Evolutionary conservation across 192 early-diverging fungal species (phyloP).

Genomic region (Linnemannia schmuckeri): DNA sequence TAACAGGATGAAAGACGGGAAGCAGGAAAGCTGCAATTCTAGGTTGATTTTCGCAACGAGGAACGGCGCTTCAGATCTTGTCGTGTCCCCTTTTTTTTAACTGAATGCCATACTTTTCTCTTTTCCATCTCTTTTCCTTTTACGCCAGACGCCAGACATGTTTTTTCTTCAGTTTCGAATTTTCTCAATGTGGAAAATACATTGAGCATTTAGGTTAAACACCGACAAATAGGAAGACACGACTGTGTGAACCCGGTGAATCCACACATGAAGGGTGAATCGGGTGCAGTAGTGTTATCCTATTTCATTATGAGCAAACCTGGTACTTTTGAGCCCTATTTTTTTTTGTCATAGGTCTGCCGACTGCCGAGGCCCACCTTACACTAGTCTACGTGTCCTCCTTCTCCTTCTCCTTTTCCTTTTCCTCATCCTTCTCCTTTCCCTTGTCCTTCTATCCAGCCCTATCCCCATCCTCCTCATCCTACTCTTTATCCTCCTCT

Average conservation of each 20-base stretch:
- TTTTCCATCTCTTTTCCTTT: not conserved
- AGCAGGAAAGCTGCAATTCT: not conserved
- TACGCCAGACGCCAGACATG: not conserved
- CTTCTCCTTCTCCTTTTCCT: not conserved
- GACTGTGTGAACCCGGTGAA: not conserved
- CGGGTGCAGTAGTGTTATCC: not conserved
- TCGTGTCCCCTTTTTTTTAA: no score
- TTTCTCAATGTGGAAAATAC: not conserved
- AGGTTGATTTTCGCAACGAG: no score
- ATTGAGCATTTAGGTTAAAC: not conserved
- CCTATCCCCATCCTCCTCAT: not conserved
- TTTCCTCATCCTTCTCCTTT: not conserved
- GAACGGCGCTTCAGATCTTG: no score
- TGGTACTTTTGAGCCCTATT: not conserved
- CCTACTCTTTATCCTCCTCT: not conserved
- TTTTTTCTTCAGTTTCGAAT: not conserved
- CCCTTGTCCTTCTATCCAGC: not conserved
- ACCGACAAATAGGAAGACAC: not conserved
- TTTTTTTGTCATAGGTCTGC: not conserved
- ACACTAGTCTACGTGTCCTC: no score
- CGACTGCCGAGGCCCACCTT: not conserved
- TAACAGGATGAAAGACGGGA: not conserved
- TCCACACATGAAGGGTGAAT: not conserved
- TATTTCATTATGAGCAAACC: not conserved
- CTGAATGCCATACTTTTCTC: not conserved